Percentiles rank a stretch among this genome's conserved stretches.
Evolutionary conservation across 2,329 filamentous ascomycete genomes (phyloP).

Genomic region (Cladosporium sp.): DNA sequence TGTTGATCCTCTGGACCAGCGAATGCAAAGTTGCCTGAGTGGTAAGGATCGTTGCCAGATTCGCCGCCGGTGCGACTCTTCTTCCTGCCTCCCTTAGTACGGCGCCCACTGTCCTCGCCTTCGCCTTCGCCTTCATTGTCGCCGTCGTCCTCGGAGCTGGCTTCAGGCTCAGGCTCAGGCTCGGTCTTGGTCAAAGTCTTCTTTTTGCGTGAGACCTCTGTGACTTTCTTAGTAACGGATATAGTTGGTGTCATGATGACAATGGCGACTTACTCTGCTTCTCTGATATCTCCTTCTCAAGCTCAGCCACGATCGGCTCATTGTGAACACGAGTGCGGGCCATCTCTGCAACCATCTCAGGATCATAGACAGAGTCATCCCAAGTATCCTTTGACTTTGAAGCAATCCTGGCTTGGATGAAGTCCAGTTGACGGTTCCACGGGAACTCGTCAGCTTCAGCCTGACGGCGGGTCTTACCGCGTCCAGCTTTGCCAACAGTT

Average conservation of each 20-base stretch:
- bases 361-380: conserved; percentile 29
- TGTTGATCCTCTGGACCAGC: conserved; percentile 17
- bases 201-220: conserved; percentile 20
- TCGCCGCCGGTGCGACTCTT: conserved; percentile 18
- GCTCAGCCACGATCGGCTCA: conserved; percentile 19
- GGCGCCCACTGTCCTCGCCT: background rate
- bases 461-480: conserved; percentile 20
- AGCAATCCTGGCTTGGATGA: conserved; percentile 19
- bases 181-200: conserved; percentile 20
- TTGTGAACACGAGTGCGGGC: conserved; percentile 23
- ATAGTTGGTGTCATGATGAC: background rate
- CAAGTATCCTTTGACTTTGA: conserved; percentile 23
- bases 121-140: background rate
- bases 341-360: conserved; percentile 24
- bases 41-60: conserved; percentile 24
- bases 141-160: conserved; percentile 5
- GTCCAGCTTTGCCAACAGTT: conserved; percentile 18
- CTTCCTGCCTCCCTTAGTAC: conserved; percentile 15
- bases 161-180: conserved; percentile 11
- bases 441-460: conserved; percentile 27
- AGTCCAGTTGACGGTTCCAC: conserved; percentile 29
- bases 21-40: conserved; percentile 28
- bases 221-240: background rate
- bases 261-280: conserved; percentile 25
- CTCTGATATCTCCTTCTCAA: conserved; percentile 24